Evolutionary conservation across 495 filamentous ascomycete species (phyloP).

Genomic region (Pyrenula aspistea): DNA sequence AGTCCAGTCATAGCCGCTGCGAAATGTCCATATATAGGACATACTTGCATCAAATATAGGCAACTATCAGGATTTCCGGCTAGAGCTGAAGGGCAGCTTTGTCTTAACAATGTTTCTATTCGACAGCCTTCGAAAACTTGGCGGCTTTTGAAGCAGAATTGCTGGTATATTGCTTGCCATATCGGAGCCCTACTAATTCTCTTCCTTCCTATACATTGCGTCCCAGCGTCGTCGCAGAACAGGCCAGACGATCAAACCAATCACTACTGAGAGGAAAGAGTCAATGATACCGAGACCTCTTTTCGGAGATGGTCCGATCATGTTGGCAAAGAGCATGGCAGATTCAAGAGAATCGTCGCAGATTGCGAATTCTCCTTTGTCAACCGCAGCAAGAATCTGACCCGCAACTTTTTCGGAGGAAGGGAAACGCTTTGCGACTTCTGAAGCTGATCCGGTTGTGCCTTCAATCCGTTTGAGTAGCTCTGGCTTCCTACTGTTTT

Average conservation of each 20-base stretch:
- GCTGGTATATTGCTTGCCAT: background rate
- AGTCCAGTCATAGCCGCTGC: background rate
- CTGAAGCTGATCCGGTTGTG: too few species aligned
- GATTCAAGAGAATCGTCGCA: constrained; percentile 9
- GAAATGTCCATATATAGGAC: background rate
- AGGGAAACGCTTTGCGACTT: too few species aligned
- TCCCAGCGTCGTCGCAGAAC: constrained; percentile 10
- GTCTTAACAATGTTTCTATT: too few species aligned
- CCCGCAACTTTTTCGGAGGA: constrained; percentile 1
- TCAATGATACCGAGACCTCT: constrained; percentile 11
- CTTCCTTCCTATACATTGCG: constrained; percentile 7
- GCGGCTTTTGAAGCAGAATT: too few species aligned
- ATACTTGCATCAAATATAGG: background rate
- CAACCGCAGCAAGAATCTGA: background rate
- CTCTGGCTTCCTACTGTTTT: too few species aligned
- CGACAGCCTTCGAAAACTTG: background rate
- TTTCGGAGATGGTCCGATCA: constrained; percentile 14
- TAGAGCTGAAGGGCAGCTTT: too few species aligned
- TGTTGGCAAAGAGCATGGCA: constrained; percentile 12
- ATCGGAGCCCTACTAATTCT: background rate
- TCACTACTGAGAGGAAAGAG: constrained; percentile 6
- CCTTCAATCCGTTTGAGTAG: too few species aligned
- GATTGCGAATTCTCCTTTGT: constrained; percentile 2
- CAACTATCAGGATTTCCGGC: too few species aligned
- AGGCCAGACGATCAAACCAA: constrained; percentile 11